These are phyloP conservation scores for Fusarium gaditjirri DNA, from an alignment of 2,329 filamentous ascomycete species.

Conservation along the genomic window DNA sequence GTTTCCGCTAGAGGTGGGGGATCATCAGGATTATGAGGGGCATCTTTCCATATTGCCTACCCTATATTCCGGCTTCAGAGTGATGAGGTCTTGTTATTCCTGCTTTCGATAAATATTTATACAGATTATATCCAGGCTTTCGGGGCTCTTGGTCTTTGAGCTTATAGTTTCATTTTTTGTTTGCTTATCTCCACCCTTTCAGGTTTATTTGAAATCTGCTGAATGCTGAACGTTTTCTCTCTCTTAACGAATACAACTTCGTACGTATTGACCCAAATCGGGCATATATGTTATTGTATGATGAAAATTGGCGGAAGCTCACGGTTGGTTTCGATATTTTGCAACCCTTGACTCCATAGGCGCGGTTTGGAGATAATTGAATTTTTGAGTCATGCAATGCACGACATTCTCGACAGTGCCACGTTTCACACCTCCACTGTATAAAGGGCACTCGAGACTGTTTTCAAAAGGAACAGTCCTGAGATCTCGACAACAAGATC, in stretches of 20 bases:
- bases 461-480: background rate
- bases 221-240: background rate
- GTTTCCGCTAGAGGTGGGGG: constrained; percentile 32
- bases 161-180: background rate
- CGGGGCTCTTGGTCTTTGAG: background rate
- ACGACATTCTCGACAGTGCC: background rate
- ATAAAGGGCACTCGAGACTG: background rate
- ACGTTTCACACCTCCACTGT: background rate
- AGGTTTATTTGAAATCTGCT: too few relatives aligned
- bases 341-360: background rate
- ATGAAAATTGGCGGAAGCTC: background rate
- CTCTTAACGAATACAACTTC: background rate
- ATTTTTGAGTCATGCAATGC: background rate
- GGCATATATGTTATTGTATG: background rate
- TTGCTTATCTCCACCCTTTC: background rate
- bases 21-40: constrained; percentile 36
- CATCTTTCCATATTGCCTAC: constrained; percentile 4
- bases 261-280: too few relatives aligned
- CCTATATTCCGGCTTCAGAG: background rate
- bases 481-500: background rate
- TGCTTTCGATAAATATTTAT: background rate
- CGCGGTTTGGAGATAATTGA: background rate
- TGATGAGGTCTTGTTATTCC: too few relatives aligned
- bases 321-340: background rate
- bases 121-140: background rate